A percentile compares a stretch with the other conserved stretches of the same genome.
phyloP scores from a whole-genome alignment of 1,284 basidiomycete genomes.

The Irpex lacteus region DNA sequence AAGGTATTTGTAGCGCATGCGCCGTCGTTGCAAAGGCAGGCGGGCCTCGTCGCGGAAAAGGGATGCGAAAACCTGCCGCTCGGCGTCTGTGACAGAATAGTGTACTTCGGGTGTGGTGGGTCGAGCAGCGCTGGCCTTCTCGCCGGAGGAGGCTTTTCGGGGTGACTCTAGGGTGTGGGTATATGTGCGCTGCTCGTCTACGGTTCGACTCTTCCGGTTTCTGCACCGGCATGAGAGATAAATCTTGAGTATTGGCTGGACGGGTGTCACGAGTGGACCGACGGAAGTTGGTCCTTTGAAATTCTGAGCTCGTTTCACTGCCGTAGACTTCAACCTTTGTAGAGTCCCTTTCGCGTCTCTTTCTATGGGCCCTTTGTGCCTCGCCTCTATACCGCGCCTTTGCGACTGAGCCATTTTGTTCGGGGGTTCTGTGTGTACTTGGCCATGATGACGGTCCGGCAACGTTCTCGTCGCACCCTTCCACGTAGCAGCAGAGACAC shows the following conservation, averaged over 20 bases:
- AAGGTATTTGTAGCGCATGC: conserved; percentile 24
- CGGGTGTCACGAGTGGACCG: not conserved
- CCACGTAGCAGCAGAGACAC: not conserved
- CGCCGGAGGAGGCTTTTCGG: not conserved
- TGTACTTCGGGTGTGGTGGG: not conserved
- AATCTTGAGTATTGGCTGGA: not conserved
- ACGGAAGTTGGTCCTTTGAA: not conserved
- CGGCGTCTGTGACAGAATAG: not conserved
- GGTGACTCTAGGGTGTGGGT: not conserved
- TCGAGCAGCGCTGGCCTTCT: not conserved
- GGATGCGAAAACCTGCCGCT: conserved; percentile 1
- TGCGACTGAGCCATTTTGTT: not conserved
- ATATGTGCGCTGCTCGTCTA: not conserved
- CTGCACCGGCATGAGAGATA: conserved; percentile 1
- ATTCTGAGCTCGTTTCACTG: not conserved
- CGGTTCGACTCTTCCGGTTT: not conserved
- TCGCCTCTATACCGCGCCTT: not conserved
- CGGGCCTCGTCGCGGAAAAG: not conserved
- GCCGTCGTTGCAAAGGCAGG: not conserved
- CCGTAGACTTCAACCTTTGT: not conserved
- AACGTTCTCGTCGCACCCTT: not conserved
- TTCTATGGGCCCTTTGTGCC: not conserved
- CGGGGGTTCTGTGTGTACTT: not conserved
- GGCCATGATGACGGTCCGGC: not conserved
- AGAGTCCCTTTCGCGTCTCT: not conserved